phyloP scores from a whole-genome alignment of 108 stramenopile species.

The Aurantiochytrium sp. region DNA sequence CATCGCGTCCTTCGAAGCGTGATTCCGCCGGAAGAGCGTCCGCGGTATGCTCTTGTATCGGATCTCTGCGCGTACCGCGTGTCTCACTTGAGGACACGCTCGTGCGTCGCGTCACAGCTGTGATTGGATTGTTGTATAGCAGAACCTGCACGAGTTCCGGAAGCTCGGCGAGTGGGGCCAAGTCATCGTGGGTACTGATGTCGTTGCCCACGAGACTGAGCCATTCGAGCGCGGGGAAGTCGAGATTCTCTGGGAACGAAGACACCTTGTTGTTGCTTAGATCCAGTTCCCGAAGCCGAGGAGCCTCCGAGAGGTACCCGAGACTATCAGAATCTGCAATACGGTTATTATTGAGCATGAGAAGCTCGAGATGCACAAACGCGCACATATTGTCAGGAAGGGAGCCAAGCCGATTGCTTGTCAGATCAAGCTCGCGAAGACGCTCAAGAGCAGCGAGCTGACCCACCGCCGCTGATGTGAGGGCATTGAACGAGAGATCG shows the following conservation, averaged over 20 bases:
- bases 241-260: neutral
- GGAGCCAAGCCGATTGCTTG: neutral
- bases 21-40: neutral
- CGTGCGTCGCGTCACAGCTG: neutral
- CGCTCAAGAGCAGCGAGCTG: neutral
- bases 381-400: neutral
- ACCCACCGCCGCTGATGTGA: neutral
- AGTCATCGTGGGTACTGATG: neutral
- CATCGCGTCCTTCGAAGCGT: neutral
- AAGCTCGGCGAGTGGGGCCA: neutral
- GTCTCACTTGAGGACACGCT: neutral
- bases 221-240: neutral
- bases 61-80: no score
- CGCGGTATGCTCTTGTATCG: no score
- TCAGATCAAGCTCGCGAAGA: constrained; percentile 11
- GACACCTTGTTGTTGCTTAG: neutral
- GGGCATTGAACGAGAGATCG: neutral
- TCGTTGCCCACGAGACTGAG: neutral
- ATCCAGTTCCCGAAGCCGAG: neutral
- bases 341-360: neutral
- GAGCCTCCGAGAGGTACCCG: neutral
- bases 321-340: neutral
- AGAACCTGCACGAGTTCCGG: neutral
- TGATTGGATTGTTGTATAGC: neutral
- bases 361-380: neutral